phyloP scores from a whole-genome alignment of 805 yeast genomes.

The Lachancea quebecensis region DNA sequence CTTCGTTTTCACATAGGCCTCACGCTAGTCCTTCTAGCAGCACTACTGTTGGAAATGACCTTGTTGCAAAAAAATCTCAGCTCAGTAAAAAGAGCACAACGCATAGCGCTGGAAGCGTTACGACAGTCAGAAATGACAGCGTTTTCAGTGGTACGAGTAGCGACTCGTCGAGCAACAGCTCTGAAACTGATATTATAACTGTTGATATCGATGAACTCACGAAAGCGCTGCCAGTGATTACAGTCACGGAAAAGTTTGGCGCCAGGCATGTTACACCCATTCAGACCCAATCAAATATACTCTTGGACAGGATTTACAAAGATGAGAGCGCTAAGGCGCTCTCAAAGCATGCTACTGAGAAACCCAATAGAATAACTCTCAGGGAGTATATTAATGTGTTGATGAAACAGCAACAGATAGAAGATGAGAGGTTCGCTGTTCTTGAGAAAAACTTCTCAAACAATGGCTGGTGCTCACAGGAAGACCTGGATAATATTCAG shows the following conservation, averaged over 20 bases:
- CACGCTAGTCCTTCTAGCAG: neutral
- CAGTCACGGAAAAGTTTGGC: conserved; percentile 20
- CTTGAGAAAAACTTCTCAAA: conserved; percentile 21
- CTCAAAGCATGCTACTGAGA: neutral
- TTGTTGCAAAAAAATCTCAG: neutral
- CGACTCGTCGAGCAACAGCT: conserved; percentile 1
- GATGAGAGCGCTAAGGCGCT: conserved; percentile 2
- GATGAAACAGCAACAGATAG: conserved; percentile 22
- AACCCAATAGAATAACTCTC: conserved; percentile 16
- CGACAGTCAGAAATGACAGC: conserved; percentile 3
- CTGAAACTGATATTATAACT: conserved; percentile 9
- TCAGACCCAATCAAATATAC: conserved; percentile 21
- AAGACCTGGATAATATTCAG: conserved; percentile 19
- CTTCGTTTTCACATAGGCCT: neutral
- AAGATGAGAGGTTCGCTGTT: conserved; percentile 24
- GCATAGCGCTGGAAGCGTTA: conserved; percentile 2
- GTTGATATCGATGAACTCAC: conserved; percentile 20
- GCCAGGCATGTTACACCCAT: conserved; percentile 14
- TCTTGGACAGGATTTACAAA: conserved; percentile 15
- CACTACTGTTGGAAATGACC: neutral
- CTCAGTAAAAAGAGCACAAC: neutral
- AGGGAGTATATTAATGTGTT: conserved; percentile 22
- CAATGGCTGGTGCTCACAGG: conserved; percentile 28
- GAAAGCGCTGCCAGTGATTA: conserved; percentile 19
- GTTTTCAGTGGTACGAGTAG: conserved; percentile 3